Evolutionary conservation across 129 eudicot species (phyloP), one percentile per base, ranked within the genome.

Genomic region (Ambrosia trifida): DNA sequence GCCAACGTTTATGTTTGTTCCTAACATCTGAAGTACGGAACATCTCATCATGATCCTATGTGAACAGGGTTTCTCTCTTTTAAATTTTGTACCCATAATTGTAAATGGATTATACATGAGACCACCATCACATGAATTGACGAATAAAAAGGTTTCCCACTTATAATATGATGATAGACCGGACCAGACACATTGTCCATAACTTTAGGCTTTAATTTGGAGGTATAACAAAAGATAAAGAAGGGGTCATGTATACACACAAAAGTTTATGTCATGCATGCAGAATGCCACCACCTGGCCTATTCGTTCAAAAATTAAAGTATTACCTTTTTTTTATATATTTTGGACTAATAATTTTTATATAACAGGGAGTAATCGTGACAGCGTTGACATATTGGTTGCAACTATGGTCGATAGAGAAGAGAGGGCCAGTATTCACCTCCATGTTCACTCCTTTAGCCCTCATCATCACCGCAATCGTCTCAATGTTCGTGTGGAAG

Each of bases 381-480:
- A 83, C 88, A 3, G 89, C 87, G 18, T 60, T 88, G 4, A 67
- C 77, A n/a, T 85, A 88, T 52, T 83, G 87, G 87, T 51, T 88
- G 76, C 89, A 81, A 73, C 69, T 88, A 0, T 88, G 91, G 86
- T 77, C 70, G 18, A 85, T 88, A 70, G 77, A 83, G 76, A 83
- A 85, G 69, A 88, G 70, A 74, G 96, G 96, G 16, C 87, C 96
- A 0, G 83, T 88, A 8, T 88, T 85, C 65, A 70, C 88, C 0
- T 75, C 96, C n/a, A 40, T 78, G 76, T 88, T 88, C 80, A 79
- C 91, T 73, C 96, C 96, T 14, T 70, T 88, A 72, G 76, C 87
- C 54, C 80, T 88, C 7, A 60, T 88, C 35, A 66, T 85, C 20
- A 88, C 96, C 0, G 91, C 87, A 5, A 24, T 79, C 16, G 75